Base-by-base conservation (phyloP, 2,329 filamentous ascomycete species). In the Gaeumannomyces tritici region DNA sequence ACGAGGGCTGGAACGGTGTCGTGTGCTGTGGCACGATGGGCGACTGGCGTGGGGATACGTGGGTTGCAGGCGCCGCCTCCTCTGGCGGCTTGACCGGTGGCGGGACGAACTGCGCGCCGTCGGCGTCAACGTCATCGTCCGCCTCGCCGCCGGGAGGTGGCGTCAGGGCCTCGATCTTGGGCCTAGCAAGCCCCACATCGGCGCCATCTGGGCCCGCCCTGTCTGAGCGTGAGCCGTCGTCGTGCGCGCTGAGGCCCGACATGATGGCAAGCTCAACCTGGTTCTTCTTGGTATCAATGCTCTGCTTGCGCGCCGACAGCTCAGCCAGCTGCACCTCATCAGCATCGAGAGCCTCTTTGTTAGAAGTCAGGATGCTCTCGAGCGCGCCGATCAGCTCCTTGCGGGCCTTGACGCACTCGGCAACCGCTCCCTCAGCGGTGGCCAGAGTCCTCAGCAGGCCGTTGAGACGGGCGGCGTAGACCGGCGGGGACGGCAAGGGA, bases 201-300 rank as follows among this genome's bases (percentile, higher is more conserved):
- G 93, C 24, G 42, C 91, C 86, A 64, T 87, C 85, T 15, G 85
- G 84, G 66, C 91, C 89, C 9, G 31, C 24, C 5, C 58, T 35
- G 18, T 51, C 35, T 21, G 42, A 21, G 26, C 27, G 27, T 27
- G 54, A 55, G 21, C 29, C 51, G 31, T 61, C 56, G 11, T 55
- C 60, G 35, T 61, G 60, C 28, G 55, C 31, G 65, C 75, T 81
- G 27, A 96, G 82, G 11, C 90, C 91, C 61, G 89, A 86, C 83
- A 99, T 91, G 67, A 99, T 98, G 59, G 86, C 88, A 67, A 93
- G 86, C 74, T 99, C 95, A 9, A 99, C 92, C 59, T 95, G 89
- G 61, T 88, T 86, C 74, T 96, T 96, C 76, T 91, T 93, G 24
- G 81, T 78, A 68, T 97, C 93, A 21, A 92, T 90, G 62, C 87